Evolutionary conservation across 257 asterid species (phyloP), one percentile per base, ranked within the genome.

Genomic region (Galeopsis tetrahit): DNA sequence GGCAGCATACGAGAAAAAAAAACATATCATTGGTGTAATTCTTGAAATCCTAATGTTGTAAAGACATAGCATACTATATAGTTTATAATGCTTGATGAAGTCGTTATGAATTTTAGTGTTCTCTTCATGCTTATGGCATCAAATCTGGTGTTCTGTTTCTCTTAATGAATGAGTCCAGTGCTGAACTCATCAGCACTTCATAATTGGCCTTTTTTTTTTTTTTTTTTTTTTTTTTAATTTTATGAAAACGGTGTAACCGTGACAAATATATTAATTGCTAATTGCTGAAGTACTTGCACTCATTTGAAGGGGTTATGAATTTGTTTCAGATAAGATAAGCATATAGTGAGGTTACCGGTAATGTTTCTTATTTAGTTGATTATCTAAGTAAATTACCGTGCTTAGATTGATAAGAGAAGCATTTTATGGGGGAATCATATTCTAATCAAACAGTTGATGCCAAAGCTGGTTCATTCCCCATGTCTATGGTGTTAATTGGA

Each of bases 291-390:
- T 43, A 10, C 58, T 65, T 63, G 4, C 39, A 63, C 38, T 21
- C 15, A 44, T 64, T 65, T 66, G 34, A 6, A 65, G 13, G 28
- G 17, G 6, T 43, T 64, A 17, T 43, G 70, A 28, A 10, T 28
- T 42, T 39, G 21, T 28, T 17, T 40, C 15, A 39, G 56, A 4
- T 64, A 36, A 39, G 56, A 4, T 64, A 36, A 11, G 1, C 34
- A 38, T 10, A 53, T 34, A 38, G 7, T 35, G 36, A 40, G 14
- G 59, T 13, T 21, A 9, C 34, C 40, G 59, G 46, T 35, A 7
- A 9, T 68, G 73, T 32, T 70, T 13, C 32, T 21, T 69, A 56
- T 69, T 55, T 69, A 56, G 6, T 69, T 28, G 9, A 56, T 21
- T 28, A 52, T 14, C 62, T 15, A 68, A 56, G 72, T 67, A 13